These are phyloP conservation scores for Diaporthe amygdali DNA, from an alignment of 2,329 filamentous ascomycete species.

Conservation along the genomic window DNA sequence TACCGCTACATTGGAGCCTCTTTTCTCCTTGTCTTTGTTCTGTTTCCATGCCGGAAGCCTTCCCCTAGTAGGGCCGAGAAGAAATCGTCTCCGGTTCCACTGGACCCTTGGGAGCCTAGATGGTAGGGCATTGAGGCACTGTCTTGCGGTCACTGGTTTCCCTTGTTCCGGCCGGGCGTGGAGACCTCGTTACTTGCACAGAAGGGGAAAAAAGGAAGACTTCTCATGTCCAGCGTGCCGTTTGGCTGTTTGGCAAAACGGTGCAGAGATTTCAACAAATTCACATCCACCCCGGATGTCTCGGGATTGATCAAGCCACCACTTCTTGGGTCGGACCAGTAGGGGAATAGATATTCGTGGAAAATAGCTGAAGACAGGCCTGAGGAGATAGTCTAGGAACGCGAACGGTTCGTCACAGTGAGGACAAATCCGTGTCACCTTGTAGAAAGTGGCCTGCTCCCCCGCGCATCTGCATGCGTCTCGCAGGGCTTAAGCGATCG, in stretches of 20 bases:
- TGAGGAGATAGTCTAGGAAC: background rate
- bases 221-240: background rate
- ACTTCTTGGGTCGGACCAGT: background rate
- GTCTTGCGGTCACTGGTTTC: background rate
- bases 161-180: background rate
- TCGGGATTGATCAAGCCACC: conserved; percentile 14
- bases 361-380: background rate
- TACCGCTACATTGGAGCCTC: conserved; percentile 18
- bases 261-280: background rate
- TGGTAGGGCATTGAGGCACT: background rate
- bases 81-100: background rate
- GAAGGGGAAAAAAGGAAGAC: background rate
- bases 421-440: background rate
- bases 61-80: conserved; percentile 8
- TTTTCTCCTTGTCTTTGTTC: background rate
- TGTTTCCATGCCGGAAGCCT: conserved; percentile 4
- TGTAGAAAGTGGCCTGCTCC: background rate
- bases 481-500: background rate
- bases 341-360: background rate
- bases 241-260: background rate
- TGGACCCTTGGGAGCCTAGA: background rate
- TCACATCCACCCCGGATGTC: conserved; percentile 13
- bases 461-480: conserved; percentile 8
- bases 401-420: conserved; percentile 1
- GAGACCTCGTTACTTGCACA: conserved; percentile 2